Percentiles rank a stretch among this genome's conserved stretches.
phyloP scores from a whole-genome alignment of 352 stramenopile species.

The Phytophthora pseudosyringae region DNA sequence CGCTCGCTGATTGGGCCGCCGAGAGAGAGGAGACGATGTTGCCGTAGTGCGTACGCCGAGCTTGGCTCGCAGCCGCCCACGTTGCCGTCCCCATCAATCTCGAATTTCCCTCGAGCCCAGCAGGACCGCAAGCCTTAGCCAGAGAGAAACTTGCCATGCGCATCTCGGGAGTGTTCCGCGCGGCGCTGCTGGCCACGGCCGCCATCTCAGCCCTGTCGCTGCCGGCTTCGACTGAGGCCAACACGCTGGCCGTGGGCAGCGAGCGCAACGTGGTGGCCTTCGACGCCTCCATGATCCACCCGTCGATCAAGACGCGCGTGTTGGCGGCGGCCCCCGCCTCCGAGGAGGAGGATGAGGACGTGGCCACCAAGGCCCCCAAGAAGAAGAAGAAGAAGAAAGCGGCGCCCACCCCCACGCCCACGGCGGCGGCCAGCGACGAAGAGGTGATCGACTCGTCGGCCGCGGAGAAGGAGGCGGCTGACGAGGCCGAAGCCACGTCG shows the following conservation, averaged over 20 bases:
- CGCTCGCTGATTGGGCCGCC: constrained; percentile 39
- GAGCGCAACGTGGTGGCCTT: constrained; percentile 34
- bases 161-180: constrained; percentile 56
- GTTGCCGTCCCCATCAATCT: constrained; percentile 52
- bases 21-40: constrained; percentile 11
- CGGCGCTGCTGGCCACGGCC: constrained; percentile 57
- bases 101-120: constrained; percentile 58
- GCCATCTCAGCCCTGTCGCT: constrained; percentile 52
- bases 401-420: constrained; percentile 1
- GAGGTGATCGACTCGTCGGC: constrained; percentile 11
- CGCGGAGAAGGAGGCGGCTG: constrained; percentile 46
- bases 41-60: constrained; percentile 18
- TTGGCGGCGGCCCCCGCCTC: constrained; percentile 29
- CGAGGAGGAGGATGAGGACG: constrained; percentile 27
- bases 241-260: constrained; percentile 18
- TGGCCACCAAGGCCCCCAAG: constrained; percentile 26
- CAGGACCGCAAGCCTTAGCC: constrained; percentile 23
- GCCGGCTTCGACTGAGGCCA: constrained; percentile 21
- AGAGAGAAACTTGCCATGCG: constrained; percentile 49
- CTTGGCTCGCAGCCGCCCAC: constrained; percentile 35
- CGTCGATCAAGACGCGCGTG: constrained; percentile 39
- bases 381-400: constrained; percentile 56
- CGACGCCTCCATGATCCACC: constrained; percentile 32
- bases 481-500: constrained; percentile 50
- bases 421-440: not conserved